Base-by-base conservation (phyloP, 2,329 filamentous ascomycete genomes). In the Alternaria sp. region DNA sequence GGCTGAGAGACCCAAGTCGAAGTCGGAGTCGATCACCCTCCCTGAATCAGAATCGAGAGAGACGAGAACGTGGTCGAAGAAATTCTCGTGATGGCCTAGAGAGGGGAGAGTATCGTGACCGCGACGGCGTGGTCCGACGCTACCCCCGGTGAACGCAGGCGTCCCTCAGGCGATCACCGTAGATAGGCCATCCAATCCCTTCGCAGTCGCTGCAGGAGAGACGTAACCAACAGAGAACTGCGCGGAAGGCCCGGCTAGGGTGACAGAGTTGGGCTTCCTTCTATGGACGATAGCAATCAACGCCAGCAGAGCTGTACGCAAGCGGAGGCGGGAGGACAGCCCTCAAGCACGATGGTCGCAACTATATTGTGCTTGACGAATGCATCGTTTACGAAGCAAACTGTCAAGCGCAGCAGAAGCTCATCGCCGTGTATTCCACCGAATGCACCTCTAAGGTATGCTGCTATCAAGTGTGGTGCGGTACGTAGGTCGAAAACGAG, bases 291-390 rank as follows among this genome's bases (percentile, higher is more conserved):
- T 13, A 15, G 13, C 12, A 8, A 32, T 32, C 30, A 15, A 15
- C 15, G 4, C 32, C 32, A n/a, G 15, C 32, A n/a, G 15, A 36
- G 4, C 4, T 5, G 1, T 36, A 9, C 4, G 32, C 32, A 36
- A n/a, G 32, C 32, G 4, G 15, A 36, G 8, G 32, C 32, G 4
- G n/a, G 7, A 3, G 4, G 32, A 36, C 1, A 36, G 7, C 4
- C 8, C 32, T 2, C 32, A 36, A 36, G 0, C 32, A 36, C 32
- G 8, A n/a, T 0, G 15, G 4, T 36, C 8, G 15, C 2, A n/a
- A 44, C 2, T 3, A 12, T 2, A 44, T 3, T 2, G 5, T 44
- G 10, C 6, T 1, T 44, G 4, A 1, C 5, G 0, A 3, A 2
- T 19, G n/a, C 40, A 44, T 13, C 40, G 4, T 21, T 11, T 6